Evolutionary conservation across 352 stramenopile genomes (phyloP).

Genomic region (Blastocystis sp.): DNA sequence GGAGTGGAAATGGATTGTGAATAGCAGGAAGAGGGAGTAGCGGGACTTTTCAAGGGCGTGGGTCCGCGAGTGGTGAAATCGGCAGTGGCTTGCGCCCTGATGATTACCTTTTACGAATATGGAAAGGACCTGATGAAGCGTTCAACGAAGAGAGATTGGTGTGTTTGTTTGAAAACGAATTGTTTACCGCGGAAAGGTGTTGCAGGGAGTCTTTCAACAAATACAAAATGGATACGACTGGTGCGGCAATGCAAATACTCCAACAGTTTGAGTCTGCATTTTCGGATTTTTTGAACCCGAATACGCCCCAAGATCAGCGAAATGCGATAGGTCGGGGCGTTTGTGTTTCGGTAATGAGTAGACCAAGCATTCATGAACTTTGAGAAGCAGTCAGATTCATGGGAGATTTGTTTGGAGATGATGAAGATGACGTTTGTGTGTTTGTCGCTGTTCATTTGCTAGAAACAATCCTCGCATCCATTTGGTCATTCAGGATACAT

Average conservation of each 20-base stretch:
- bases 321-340: conserved; percentile 34
- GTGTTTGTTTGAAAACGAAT: conserved; percentile 45
- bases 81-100: conserved; percentile 39
- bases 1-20: not conserved
- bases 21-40: conserved; percentile 26
- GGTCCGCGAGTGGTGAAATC: conserved; percentile 53
- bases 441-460: not conserved
- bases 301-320: conserved; percentile 34
- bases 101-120: conserved; percentile 57
- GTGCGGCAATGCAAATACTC: conserved; percentile 12
- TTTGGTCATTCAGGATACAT: conserved; percentile 47
- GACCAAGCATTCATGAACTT: conserved; percentile 45
- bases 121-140: conserved; percentile 42
- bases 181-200: too few relatives aligned
- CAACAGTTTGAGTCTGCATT: conserved; percentile 42
- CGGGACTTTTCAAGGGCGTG: conserved; percentile 50
- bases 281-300: conserved; percentile 21
- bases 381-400: conserved; percentile 32
- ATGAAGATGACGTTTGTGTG: conserved; percentile 18
- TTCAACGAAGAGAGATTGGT: conserved; percentile 9
- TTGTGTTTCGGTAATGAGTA: not conserved
- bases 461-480: conserved; percentile 28
- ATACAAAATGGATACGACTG: not conserved
- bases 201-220: not conserved
- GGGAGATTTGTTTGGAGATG: conserved; percentile 41